A percentile compares a stretch with the other conserved stretches of the same genome.
Evolutionary conservation across 1,284 basidiomycete genomes (phyloP).

Genomic region (Phylloporus sp.): DNA sequence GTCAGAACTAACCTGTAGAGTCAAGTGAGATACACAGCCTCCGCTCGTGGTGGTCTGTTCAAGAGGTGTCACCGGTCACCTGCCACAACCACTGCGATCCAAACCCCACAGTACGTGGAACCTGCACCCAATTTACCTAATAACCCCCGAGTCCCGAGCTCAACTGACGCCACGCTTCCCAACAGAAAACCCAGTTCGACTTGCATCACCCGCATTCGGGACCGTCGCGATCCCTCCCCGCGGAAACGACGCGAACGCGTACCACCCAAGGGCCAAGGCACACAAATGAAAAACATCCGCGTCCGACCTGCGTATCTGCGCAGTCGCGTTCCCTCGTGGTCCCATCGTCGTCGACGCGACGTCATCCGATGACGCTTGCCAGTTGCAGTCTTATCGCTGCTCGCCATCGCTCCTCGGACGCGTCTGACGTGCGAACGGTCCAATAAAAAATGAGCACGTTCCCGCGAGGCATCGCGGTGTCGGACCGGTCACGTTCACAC

Average conservation of each 20-base stretch:
- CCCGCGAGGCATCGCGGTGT: background rate
- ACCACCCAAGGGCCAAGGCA: background rate
- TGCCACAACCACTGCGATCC: too few species aligned
- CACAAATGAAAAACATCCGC: background rate
- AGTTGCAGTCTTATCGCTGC: background rate
- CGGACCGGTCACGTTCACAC: constrained; percentile 1
- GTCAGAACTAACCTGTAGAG: too few species aligned
- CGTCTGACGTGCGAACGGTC: background rate
- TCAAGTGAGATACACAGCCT: too few species aligned
- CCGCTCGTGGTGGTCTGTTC: too few species aligned
- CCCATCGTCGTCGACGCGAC: too few species aligned
- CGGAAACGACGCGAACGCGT: background rate
- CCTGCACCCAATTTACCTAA: background rate
- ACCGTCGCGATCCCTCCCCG: background rate
- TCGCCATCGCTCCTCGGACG: background rate
- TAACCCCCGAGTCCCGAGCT: background rate
- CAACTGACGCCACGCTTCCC: background rate
- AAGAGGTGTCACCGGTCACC: background rate
- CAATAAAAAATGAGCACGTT: background rate
- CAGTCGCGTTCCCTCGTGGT: background rate
- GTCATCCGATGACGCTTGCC: too few species aligned
- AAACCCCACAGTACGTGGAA: too few species aligned
- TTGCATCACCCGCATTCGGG: background rate
- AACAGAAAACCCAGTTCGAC: too few species aligned
- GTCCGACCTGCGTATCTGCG: constrained; percentile 4